Evolutionary conservation across 176 grass and related monocot genomes (phyloP), one percentile per base, ranked within the genome.

Genomic region (Bonia amplexicaulis): DNA sequence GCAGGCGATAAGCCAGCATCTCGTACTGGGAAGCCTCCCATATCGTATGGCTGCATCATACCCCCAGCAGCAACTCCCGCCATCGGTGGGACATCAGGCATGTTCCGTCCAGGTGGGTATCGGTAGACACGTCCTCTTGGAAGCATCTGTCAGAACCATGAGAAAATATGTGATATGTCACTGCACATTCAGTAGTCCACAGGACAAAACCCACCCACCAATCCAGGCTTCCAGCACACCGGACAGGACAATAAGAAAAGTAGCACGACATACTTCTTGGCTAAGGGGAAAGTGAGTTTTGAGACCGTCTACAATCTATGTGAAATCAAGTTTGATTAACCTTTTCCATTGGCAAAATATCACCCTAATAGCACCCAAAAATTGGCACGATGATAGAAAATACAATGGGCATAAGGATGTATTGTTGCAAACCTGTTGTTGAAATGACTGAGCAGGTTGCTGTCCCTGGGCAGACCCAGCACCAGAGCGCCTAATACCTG

Each of bases 121-220:
- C 95, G 92, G 40, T 92, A 94, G 78, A 92, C 88, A 31, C 92
- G 88, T 68, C 90, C 94, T 77, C 95, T 88, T 17, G 92, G 90
- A 86, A 92, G 23, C 90, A 97, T 97, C 95, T 97, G 90, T 69
- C 37, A 74, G 16, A 77, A 59, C 45, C 76, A 86, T 39, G 4
- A 52, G 10, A 76, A 77, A 46, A 68, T 33, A 78, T 41, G 12
- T 13, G 16, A 48, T 61, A 61, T 65, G 17, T 44, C 27, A 80
- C 22, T 87, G 76, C 17, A 17, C n/a, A 53, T 77, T 57, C 41
- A 70, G 12, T 64, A 77, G 20, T 25, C 15, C 7, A 59, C 11
- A 73, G 1, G 19, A 69, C 41, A 86, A 60, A 76, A 51, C 55
- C 41, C 48, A 80, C 29, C 27, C 4, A 46, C 9, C 6, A 8